These are phyloP conservation scores for Didymella pomorum DNA, from an alignment of 2,329 filamentous ascomycete species.

Conservation along the genomic window DNA sequence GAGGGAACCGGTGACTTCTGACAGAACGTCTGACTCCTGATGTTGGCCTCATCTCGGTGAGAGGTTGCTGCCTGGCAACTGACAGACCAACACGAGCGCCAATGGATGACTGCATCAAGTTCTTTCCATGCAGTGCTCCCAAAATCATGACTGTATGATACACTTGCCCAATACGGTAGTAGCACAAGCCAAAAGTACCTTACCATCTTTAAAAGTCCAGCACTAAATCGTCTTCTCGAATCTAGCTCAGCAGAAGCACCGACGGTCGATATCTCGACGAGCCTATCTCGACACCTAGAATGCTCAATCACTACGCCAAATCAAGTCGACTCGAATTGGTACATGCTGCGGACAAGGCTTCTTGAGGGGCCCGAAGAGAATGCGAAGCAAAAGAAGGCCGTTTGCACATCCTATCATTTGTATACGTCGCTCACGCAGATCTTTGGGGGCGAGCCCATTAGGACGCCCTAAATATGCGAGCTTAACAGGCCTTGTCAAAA, in stretches of 20 bases:
- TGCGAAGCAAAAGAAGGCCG: not conserved
- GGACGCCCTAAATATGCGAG: too few species aligned
- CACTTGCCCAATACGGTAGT: too few species aligned
- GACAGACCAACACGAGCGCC: not conserved
- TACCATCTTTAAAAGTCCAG: not conserved
- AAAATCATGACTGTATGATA: not conserved
- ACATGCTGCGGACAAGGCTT: not conserved
- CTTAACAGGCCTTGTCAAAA: not conserved
- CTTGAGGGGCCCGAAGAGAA: not conserved
- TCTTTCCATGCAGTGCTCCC: not conserved
- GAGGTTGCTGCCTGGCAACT: slow-evolving; percentile 7
- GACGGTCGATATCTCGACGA: not conserved
- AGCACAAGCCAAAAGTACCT: too few species aligned
- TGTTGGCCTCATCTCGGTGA: not conserved
- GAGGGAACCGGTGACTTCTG: not conserved
- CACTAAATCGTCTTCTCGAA: not conserved
- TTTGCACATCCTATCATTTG: not conserved
- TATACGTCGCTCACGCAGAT: not conserved
- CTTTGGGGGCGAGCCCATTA: not conserved
- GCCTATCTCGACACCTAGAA: not conserved
- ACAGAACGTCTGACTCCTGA: slow-evolving; percentile 10
- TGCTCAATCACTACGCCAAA: too few species aligned
- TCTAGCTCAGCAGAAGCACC: not conserved
- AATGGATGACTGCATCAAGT: not conserved
- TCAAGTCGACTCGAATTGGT: not conserved